Evolutionary conservation across 1,139 yeast genomes (phyloP).

Genomic region (Sugiyamaella xylanicola): DNA sequence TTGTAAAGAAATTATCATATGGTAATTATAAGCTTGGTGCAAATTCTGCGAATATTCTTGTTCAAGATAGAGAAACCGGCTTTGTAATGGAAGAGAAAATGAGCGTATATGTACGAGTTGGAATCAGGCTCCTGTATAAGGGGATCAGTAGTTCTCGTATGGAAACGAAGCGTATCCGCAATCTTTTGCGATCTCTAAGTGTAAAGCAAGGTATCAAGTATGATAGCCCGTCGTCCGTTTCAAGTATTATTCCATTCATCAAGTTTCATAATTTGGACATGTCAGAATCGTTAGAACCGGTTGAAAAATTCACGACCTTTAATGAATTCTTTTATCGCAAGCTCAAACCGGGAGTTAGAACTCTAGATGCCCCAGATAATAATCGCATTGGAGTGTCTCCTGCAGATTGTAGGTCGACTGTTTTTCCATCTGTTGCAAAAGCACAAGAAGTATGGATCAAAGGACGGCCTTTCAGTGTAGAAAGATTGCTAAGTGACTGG

Average conservation of each 20-base stretch:
- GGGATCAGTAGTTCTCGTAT: constrained; percentile 56
- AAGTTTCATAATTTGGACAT: constrained; percentile 77
- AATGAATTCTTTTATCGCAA: constrained; percentile 88
- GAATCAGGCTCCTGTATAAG: constrained; percentile 79
- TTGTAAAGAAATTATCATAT: constrained; percentile 78
- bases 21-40: constrained; percentile 88
- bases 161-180: constrained; percentile 61
- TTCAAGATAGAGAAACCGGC: constrained; percentile 89
- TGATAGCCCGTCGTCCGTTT: constrained; percentile 66
- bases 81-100: constrained; percentile 87
- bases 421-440: constrained; percentile 58
- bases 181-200: constrained; percentile 63
- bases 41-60: constrained; percentile 89
- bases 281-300: constrained; percentile 61
- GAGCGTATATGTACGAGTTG: constrained; percentile 84
- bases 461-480: constrained; percentile 73
- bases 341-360: constrained; percentile 70
- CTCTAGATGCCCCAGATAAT: constrained; percentile 59
- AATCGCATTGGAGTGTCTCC: constrained; percentile 65
- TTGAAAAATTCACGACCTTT: constrained; percentile 62
- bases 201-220: constrained; percentile 83
- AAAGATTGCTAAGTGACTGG: constrained; percentile 62
- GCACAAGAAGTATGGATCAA: constrained; percentile 90
- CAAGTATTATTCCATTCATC: constrained; percentile 74
- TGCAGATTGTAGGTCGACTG: constrained; percentile 86